Evolutionary conservation across 2,329 filamentous ascomycete species (phyloP), one percentile per base, ranked within the genome.

Genomic region (Moelleriella libera): DNA sequence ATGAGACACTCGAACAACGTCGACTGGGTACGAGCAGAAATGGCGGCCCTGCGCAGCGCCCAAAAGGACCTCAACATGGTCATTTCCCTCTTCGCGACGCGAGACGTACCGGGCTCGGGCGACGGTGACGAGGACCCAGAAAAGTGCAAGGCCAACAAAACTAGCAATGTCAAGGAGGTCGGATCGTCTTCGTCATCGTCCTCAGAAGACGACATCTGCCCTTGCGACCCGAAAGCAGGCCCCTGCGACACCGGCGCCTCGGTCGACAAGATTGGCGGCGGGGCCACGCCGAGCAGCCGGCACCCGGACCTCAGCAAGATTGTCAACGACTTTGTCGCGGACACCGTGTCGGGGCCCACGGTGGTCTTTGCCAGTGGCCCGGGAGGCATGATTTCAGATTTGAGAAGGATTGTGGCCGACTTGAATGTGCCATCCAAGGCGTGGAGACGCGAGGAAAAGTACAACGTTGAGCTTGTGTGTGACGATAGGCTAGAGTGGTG

Each of bases 311-410:
- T 82, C 12, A 45, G 55, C 1, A 58, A 60, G 12, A 60, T 77
- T 7, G 64, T 82, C 2, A 56, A 55, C 6, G 60, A 62, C 3
- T 80, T 81, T 52, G 65, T 77, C 4, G 63, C 63, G 0, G 55
- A 60, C 2, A 74, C 72, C 0, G 59, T 68, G 0, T 55, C 59
- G 0, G 77, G 76, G 0, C 61, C 71, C 10, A 78, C 75, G 0
- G 65, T 68, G 0, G 75, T 83, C 0, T 71, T 78, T 56, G 78
- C 72, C 0, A 82, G 78, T 53, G 79, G 80, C 0, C 80, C 80
- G 1, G 68, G 69, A 1, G 66, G 69, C 1, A 79, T 83, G 74
- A 71, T 80, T 5, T 68, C 66, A n/a, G 76, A 79, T 47, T 54
- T 83, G 49, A 65, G 79, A 30, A 60, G 51, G 5, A 70, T 70